Base-by-base conservation (phyloP, 306 rosid genomes). In the Chamaecrista fasciculata region DNA sequence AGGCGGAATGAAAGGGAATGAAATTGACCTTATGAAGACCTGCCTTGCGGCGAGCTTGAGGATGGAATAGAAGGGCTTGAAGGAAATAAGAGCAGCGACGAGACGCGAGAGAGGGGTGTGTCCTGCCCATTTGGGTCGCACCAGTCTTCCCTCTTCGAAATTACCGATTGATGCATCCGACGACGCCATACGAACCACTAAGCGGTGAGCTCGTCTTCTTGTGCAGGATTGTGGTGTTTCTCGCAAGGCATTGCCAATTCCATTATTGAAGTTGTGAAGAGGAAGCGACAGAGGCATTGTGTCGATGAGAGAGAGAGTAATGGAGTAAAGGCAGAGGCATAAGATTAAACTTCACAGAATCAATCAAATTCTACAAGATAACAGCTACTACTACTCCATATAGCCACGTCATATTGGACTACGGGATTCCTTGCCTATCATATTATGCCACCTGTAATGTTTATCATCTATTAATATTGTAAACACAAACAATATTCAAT, bases 21-120 rank as follows among this genome's bases (percentile, higher is more conserved):
- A 6, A 20, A 66, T n/a, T 34, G 51, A 87, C 93, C 89, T 84
- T 72, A 87, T 82, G 1, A 87, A 29, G 57, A 79, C 89, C 11
- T 71, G 83, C 71, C 93, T 82, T 31, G 93, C 89, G 8, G 83
- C 89, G 58, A 80, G 83, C 73, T 84, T 84, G 66, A 87, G 93
- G 60, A 87, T 3, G 62, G 86, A 87, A 74, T 73, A 84, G n/a
- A 84, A 19, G 9, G 93, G 93, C 71, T 84, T 84, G 80, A 84
- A 80, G 48, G 87, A 78, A 60, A 87, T 80, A 1, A 87, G 66
- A 73, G 89, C 76, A 11, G 73, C 50, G 20, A 87, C 89, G 5
- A 82, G 26, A 39, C 86, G 87, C 42, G 93, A 87, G 23, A 87
- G 81, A 29, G 84, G 80, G 48, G 89, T 84, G 21, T 85, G 76